Conservation (phyloP, 441 rosid genomes). For the Gossypium aridum region DNA sequence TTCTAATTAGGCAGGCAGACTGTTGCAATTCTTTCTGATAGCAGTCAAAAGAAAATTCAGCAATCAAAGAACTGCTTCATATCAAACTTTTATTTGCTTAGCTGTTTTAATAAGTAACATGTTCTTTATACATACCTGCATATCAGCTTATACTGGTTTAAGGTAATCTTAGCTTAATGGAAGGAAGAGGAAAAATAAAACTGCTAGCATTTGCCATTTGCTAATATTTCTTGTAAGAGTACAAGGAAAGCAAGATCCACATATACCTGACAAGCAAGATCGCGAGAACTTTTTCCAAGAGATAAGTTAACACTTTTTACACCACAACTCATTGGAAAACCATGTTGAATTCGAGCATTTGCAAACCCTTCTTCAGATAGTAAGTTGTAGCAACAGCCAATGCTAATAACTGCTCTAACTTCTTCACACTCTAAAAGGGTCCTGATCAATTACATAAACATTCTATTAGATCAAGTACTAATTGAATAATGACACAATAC, state of each 20-base stretch:
- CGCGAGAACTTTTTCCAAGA: conserved; percentile 60
- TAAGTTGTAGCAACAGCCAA: conserved; percentile 95
- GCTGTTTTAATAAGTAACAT: background rate
- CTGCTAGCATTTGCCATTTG: background rate
- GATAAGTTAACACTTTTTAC: conserved; percentile 44
- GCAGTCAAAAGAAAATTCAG: background rate
- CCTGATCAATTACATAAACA: conserved; percentile 31
- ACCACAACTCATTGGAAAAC: conserved; percentile 76
- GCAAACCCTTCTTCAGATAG: conserved; percentile 52
- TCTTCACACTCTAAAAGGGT: conserved; percentile 59
- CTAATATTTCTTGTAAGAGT: background rate
- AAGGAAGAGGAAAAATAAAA: background rate
- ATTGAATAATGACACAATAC: background rate
- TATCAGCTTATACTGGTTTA: background rate
- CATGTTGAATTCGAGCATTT: conserved; percentile 30
- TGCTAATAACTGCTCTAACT: conserved; percentile 74
- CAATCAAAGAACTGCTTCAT: background rate
- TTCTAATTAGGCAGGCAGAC: background rate
- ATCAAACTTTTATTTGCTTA: conserved; percentile 1
- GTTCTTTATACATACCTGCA: background rate
- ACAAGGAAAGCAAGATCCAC: conserved; percentile 1
- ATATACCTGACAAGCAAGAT: conserved; percentile 91
- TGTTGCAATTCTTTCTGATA: background rate
- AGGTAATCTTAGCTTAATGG: background rate
- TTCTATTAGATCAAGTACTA: background rate